Percentiles rank a stretch among this genome's conserved stretches.
phyloP scores from a whole-genome alignment of 2,329 filamentous ascomycete species.

The Microdochium trichocladiopsis region DNA sequence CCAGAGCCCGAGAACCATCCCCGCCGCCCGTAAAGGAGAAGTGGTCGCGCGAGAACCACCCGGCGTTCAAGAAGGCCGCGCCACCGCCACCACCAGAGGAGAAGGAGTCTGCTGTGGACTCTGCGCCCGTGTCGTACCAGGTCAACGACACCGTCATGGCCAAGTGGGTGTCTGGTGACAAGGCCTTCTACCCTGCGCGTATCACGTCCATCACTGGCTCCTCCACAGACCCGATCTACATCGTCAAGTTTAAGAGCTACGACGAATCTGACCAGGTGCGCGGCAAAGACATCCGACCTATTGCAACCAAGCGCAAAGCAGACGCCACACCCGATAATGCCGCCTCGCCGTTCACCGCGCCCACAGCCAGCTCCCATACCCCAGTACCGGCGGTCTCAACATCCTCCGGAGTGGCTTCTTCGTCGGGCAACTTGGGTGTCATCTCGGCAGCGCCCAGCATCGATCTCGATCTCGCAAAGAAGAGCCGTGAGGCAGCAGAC shows the following conservation, averaged over 20 bases:
- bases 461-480: constrained; percentile 41
- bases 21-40: constrained; percentile 57
- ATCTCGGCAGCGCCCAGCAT: constrained; percentile 52
- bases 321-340: constrained; percentile 59
- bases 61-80: constrained; percentile 60
- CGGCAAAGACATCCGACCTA: constrained; percentile 75
- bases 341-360: constrained; percentile 22
- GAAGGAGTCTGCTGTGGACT: constrained; percentile 36
- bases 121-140: constrained; percentile 55
- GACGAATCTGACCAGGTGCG: constrained; percentile 75
- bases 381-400: constrained; percentile 19
- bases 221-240: constrained; percentile 83
- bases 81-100: constrained; percentile 35
- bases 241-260: constrained; percentile 93
- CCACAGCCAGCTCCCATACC: constrained; percentile 23
- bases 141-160: constrained; percentile 89
- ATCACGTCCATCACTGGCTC: constrained; percentile 94
- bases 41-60: constrained; percentile 76
- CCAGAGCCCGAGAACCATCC: constrained; percentile 31
- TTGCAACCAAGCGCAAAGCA: constrained; percentile 79
- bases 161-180: constrained; percentile 86
- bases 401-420: constrained; percentile 20
- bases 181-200: constrained; percentile 82
- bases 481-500: constrained; percentile 51
- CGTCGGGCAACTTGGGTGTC: constrained; percentile 34